Conservation (phyloP, 192 early-diverging fungal genomes). For the Coemansia sp. region DNA sequence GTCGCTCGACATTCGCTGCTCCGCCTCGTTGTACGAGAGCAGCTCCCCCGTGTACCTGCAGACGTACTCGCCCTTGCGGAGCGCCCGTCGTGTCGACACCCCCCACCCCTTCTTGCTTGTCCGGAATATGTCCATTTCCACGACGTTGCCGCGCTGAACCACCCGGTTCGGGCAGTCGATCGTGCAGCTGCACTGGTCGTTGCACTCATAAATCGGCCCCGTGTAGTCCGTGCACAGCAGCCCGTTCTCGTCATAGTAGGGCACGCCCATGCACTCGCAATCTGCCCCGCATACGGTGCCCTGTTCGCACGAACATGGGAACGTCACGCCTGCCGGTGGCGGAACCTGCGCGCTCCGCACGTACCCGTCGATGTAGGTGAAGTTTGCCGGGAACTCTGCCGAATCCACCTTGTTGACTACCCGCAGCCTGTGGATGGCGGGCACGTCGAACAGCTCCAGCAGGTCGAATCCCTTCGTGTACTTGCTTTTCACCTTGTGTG, state of each 20-base stretch:
- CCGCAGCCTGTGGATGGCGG: slow-evolving; percentile 26
- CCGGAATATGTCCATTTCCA: slow-evolving; percentile 42
- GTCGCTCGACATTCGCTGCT: slow-evolving; percentile 54
- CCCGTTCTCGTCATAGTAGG: slow-evolving; percentile 45
- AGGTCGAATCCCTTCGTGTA: slow-evolving; percentile 23
- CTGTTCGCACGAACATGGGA: slow-evolving; percentile 38
- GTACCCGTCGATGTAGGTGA: slow-evolving; percentile 42
- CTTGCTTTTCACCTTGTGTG: background rate
- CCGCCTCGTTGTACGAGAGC: slow-evolving; percentile 72
- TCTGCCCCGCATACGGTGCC: slow-evolving; percentile 9
- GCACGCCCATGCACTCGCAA: slow-evolving; percentile 43
- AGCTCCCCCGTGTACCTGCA: slow-evolving; percentile 97
- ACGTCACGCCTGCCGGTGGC: slow-evolving; percentile 36
- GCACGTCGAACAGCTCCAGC: slow-evolving; percentile 10
- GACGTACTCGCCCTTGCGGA: slow-evolving; percentile 70
- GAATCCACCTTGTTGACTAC: slow-evolving; percentile 42
- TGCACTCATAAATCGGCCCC: slow-evolving; percentile 45
- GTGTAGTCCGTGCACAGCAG: slow-evolving; percentile 30
- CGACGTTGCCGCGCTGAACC: slow-evolving; percentile 40
- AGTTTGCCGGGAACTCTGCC: slow-evolving; percentile 16
- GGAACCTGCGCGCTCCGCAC: slow-evolving; percentile 30
- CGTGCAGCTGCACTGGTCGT: slow-evolving; percentile 41
- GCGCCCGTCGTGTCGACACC: slow-evolving; percentile 19
- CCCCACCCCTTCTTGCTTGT: slow-evolving; percentile 44
- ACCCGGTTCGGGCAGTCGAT: slow-evolving; percentile 51